Percentiles rank a stretch among this genome's conserved stretches.
These are phyloP conservation scores for Yamadazyma friedrichii DNA, from an alignment of 1,139 yeast species.

Conservation along the genomic window DNA sequence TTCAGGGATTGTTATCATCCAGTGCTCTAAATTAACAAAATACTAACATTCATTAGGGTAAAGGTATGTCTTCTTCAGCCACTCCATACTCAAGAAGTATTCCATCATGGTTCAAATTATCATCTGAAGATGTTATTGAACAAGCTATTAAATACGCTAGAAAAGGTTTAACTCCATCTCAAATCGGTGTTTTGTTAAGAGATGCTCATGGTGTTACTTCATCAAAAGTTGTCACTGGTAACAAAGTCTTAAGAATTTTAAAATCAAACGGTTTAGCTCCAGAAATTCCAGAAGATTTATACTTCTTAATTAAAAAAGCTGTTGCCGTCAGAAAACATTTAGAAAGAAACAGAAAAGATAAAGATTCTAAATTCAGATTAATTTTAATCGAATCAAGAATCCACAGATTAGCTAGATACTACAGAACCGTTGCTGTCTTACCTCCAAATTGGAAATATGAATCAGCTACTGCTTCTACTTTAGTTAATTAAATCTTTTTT, in stretches of 20 bases:
- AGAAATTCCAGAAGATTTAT: slow-evolving; percentile 99
- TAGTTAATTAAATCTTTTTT: slow-evolving; percentile 73
- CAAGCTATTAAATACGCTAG: slow-evolving; percentile 99
- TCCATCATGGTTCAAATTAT: slow-evolving; percentile 99
- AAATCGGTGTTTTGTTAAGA: slow-evolving; percentile 98
- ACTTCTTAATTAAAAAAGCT: slow-evolving; percentile 99
- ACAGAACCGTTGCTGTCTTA: slow-evolving; percentile 98
- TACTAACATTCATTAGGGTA: slow-evolving; percentile 60
- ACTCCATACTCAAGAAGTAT: slow-evolving; percentile 98
- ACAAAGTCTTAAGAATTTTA: slow-evolving; percentile 98
- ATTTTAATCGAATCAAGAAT: slow-evolving; percentile 99
- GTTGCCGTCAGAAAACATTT: slow-evolving; percentile 99
- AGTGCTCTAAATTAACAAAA: background rate
- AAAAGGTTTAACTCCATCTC: slow-evolving; percentile 99
- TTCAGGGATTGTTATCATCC: slow-evolving; percentile 3
- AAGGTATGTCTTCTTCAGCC: slow-evolving; percentile 99
- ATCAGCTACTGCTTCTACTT: slow-evolving; percentile 99
- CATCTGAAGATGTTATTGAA: slow-evolving; percentile 94
- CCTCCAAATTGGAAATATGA: slow-evolving; percentile 99
- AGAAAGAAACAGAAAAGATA: slow-evolving; percentile 99
- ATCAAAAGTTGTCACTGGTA: slow-evolving; percentile 96
- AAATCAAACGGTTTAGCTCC: slow-evolving; percentile 99
- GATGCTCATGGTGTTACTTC: slow-evolving; percentile 99
- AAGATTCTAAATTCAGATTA: slow-evolving; percentile 99
- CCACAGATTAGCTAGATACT: slow-evolving; percentile 99